These are phyloP conservation scores for Adansonia rubrostipa DNA, from an alignment of 441 rosid species.

Conservation along the genomic window DNA sequence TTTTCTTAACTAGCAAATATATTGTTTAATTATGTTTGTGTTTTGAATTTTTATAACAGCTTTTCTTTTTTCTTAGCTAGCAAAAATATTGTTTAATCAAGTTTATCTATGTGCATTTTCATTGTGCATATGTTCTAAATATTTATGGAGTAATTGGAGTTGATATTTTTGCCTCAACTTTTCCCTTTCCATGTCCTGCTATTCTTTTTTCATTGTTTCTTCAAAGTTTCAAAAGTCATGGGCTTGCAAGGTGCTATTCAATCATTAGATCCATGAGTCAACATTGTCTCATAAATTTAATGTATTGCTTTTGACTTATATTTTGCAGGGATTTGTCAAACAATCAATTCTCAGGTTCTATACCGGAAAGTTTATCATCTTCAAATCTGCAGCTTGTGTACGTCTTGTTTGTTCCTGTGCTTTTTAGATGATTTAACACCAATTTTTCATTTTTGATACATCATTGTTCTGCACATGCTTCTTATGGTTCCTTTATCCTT, in stretches of 20 bases:
- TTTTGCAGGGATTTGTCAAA: conserved; percentile 75
- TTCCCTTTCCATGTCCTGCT: background rate
- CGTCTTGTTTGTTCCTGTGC: conserved; percentile 33
- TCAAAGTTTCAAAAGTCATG: background rate
- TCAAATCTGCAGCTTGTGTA: conserved; percentile 82
- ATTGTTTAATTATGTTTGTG: background rate
- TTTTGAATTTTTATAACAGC: background rate
- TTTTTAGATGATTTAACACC: background rate
- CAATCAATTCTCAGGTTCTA: conserved; percentile 79
- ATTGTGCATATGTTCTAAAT: background rate
- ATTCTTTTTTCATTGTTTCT: background rate
- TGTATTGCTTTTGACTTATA: conserved; percentile 13
- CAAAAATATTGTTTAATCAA: background rate
- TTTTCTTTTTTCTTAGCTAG: background rate
- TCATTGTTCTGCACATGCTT: conserved; percentile 8
- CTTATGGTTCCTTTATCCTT: background rate
- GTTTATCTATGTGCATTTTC: conserved; percentile 8
- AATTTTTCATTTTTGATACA: conserved; percentile 4
- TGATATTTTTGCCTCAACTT: background rate
- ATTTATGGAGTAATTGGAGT: background rate
- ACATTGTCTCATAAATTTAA: background rate
- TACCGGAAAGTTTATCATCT: conserved; percentile 72
- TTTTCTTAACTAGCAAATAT: background rate
- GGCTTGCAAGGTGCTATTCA: background rate
- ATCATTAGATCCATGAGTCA: background rate